phyloP scores from a whole-genome alignment of 2,329 filamentous ascomycete genomes.

The Colletotrichum brevisporum region DNA sequence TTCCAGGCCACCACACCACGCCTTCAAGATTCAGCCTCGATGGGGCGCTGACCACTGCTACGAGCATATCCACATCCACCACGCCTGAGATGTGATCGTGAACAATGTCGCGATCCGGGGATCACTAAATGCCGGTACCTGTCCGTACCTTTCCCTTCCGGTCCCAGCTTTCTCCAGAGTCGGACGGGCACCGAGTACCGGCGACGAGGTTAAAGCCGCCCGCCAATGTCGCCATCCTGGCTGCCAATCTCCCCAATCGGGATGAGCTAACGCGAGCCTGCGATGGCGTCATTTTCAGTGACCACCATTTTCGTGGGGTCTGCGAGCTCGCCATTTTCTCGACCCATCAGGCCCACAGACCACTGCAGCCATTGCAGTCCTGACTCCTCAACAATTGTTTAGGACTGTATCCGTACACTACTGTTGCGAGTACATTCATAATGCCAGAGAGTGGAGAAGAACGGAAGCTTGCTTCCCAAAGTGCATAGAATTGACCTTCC shows the following conservation, averaged over 20 bases:
- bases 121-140: conserved; percentile 16
- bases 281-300: conserved; percentile 36
- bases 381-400: too few species aligned
- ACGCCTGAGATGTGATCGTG: not conserved
- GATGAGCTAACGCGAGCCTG: conserved; percentile 40
- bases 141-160: conserved; percentile 22
- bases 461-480: too few species aligned
- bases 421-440: too few species aligned
- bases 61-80: too few species aligned
- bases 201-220: conserved; percentile 36
- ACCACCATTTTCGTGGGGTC: not conserved
- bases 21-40: too few species aligned
- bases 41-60: too few species aligned
- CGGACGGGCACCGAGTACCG: conserved; percentile 30
- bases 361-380: too few species aligned
- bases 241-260: conserved; percentile 38
- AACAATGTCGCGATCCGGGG: not conserved
- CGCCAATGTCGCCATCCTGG: conserved; percentile 38
- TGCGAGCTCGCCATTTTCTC: not conserved
- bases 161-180: conserved; percentile 13
- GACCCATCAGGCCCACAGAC: not conserved
- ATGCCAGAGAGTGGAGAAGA: too few species aligned
- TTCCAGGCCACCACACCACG: too few species aligned
- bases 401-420: too few species aligned
- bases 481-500: too few species aligned